Evolutionary conservation across 495 filamentous ascomycete genomes (phyloP), one percentile per base, ranked within the genome.

Genomic region (Aspergillus kassunensis): DNA sequence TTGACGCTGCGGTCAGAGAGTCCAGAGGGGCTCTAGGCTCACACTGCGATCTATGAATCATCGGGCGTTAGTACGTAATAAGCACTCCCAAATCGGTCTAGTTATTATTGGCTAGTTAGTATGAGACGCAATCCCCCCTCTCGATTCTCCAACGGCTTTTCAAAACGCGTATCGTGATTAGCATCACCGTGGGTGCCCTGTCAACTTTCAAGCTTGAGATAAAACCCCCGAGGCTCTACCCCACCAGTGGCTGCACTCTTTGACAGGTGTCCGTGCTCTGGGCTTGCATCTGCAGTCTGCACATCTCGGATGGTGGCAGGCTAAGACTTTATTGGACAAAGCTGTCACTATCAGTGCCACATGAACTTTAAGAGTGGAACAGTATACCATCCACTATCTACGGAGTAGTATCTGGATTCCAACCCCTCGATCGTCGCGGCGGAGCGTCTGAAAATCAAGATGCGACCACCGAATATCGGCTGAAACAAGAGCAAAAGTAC

Each of bases 141-240:
- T 45, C 39, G 20, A 41, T 9, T 9, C 4, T 45, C 39, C 39
- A 41, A 24, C 20, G 11, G 18, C 36, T 10, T 41, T 12, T 24
- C 21, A 41, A 27, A 27, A 9, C 9, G 24, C 4, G 24, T 8
- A 13, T 41, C 9, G 21, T 24, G 7, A 41, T 25, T 16, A 29
- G 2, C 16, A 27, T 31, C 42, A 33, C 12, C 42, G 27, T 33
- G 42, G 27, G 41, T 44, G 27, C 24, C 4, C 4, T 27, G 24
- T 27, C 24, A 27, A 27, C 24, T 27, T 4, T 27, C 24, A 31
- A 30, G 3, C 20, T 33, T 27, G 20, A 45, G 42, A 33, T 6
- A 45, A 45, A 44, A 31, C 42, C 42, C 33, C 42, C 42, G 42
- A 33, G 42, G 27, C 42, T 45, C 25, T 16, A 45, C 42, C 41